Percentiles rank a stretch among this genome's conserved stretches.
Conservation (phyloP, 768 basidiomycete species). For the Paxillus rubicundulus region DNA sequence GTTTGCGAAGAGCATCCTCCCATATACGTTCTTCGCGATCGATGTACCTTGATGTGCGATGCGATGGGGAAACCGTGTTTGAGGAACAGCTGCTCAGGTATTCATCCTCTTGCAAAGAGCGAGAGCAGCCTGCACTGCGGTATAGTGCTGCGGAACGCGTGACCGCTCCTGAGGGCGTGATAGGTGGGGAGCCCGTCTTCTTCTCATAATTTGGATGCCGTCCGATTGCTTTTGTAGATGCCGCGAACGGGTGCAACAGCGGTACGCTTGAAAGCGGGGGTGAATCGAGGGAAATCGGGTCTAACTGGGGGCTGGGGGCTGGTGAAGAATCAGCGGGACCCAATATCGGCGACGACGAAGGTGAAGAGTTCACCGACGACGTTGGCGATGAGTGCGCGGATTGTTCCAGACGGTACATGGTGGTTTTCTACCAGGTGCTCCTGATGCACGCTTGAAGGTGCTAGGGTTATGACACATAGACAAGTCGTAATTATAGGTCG, state of each 20-base stretch:
- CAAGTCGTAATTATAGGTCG: not conserved
- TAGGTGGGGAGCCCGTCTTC: slow-evolving; percentile 21
- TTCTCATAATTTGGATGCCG: slow-evolving; percentile 46
- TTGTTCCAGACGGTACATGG: slow-evolving; percentile 10
- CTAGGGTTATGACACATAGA: too few species aligned
- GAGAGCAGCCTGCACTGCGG: slow-evolving; percentile 10
- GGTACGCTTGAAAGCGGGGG: slow-evolving; percentile 22
- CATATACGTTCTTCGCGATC: slow-evolving; percentile 41
- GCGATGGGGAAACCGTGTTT: slow-evolving; percentile 6
- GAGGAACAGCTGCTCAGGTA: slow-evolving; percentile 10
- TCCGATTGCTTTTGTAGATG: slow-evolving; percentile 48
- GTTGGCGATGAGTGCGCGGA: slow-evolving; percentile 1
- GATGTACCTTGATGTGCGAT: slow-evolving; percentile 17
- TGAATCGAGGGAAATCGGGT: slow-evolving; percentile 28
- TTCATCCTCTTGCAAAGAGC: slow-evolving; percentile 28
- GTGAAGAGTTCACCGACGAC: slow-evolving; percentile 37
- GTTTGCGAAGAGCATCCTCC: slow-evolving; percentile 44
- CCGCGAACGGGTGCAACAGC: slow-evolving; percentile 53
- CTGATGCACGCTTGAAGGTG: not conserved
- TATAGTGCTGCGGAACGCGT: slow-evolving; percentile 13
- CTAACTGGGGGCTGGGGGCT: slow-evolving; percentile 31
- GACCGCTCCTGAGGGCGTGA: slow-evolving; percentile 21
- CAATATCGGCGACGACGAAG: slow-evolving; percentile 47
- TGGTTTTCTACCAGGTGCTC: not conserved
- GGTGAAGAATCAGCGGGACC: slow-evolving; percentile 40